Conservation (phyloP, 2,329 filamentous ascomycete species). For the Plenodomus tracheiphilus region DNA sequence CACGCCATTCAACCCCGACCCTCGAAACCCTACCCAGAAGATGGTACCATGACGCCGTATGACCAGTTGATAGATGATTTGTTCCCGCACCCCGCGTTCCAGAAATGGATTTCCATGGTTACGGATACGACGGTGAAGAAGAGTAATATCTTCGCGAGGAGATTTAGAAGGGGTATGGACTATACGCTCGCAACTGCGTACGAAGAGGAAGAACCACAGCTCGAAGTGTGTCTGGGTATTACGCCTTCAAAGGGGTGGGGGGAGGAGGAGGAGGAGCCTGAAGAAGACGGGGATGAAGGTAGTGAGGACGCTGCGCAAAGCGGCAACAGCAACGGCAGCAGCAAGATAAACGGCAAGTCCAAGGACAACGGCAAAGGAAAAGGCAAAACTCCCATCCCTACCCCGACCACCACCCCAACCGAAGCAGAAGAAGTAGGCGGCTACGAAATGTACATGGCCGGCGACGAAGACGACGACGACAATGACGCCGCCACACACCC, state of each 20-base stretch:
- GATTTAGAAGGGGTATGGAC: slow-evolving; percentile 84
- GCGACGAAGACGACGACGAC: slow-evolving; percentile 68
- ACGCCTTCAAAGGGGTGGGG: slow-evolving; percentile 88
- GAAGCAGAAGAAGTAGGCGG: slow-evolving; percentile 69
- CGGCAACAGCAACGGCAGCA: slow-evolving; percentile 15
- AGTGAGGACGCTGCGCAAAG: slow-evolving; percentile 48
- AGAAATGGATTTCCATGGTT: slow-evolving; percentile 83
- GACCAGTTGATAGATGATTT: slow-evolving; percentile 80
- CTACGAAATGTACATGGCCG: slow-evolving; percentile 92
- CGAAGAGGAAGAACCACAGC: slow-evolving; percentile 68
- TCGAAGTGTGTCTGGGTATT: slow-evolving; percentile 86
- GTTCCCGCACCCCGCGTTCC: slow-evolving; percentile 82
- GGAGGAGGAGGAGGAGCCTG: slow-evolving; percentile 58
- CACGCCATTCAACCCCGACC: slow-evolving; percentile 54
- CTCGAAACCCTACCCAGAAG: slow-evolving; percentile 40
- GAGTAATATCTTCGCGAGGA: slow-evolving; percentile 77
- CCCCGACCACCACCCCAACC: slow-evolving; percentile 46
- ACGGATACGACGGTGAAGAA: slow-evolving; percentile 75
- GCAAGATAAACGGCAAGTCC: slow-evolving; percentile 18
- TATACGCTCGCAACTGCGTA: slow-evolving; percentile 93
- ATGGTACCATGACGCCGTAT: slow-evolving; percentile 51
- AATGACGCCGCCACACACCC: slow-evolving; percentile 41
- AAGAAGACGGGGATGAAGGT: slow-evolving; percentile 16
- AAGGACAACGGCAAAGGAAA: slow-evolving; percentile 34
- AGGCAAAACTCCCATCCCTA: slow-evolving; percentile 1